Percentiles rank a stretch among this genome's conserved stretches.
These are phyloP conservation scores for Trichoderma polysporum DNA, from an alignment of 2,329 filamentous ascomycete genomes.

Conservation along the genomic window DNA sequence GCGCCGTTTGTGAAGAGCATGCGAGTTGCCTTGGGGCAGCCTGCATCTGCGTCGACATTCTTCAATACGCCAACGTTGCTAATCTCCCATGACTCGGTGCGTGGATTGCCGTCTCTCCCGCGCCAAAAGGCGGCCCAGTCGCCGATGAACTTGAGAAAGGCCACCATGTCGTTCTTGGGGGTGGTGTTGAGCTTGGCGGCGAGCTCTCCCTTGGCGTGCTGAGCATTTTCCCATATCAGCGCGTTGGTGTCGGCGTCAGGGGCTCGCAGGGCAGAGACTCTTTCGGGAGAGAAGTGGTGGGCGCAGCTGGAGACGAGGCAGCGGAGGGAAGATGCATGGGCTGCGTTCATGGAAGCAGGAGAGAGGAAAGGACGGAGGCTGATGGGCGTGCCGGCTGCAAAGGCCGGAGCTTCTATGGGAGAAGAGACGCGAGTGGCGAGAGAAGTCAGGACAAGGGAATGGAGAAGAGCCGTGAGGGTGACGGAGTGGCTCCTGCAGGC, in stretches of 20 bases:
- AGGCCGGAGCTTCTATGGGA: slow-evolving; percentile 32
- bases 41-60: neutral
- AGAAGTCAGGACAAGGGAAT: slow-evolving; percentile 45
- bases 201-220: slow-evolving; percentile 37
- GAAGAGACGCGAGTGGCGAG: slow-evolving; percentile 39
- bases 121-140: slow-evolving; percentile 46
- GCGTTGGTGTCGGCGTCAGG: slow-evolving; percentile 25
- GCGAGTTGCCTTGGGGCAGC: slow-evolving; percentile 31
- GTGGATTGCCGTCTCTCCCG: slow-evolving; percentile 43
- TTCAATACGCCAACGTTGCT: slow-evolving; percentile 53
- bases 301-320: slow-evolving; percentile 41
- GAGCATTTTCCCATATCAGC: slow-evolving; percentile 46
- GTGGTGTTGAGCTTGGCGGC: slow-evolving; percentile 35
- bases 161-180: slow-evolving; percentile 44
- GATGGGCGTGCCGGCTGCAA: slow-evolving; percentile 45
- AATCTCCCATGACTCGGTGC: slow-evolving; percentile 49
- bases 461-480: slow-evolving; percentile 51
- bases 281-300: slow-evolving; percentile 32
- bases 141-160: slow-evolving; percentile 42
- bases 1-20: slow-evolving; percentile 52
- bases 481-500: slow-evolving; percentile 42
- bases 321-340: slow-evolving; percentile 36
- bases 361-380: slow-evolving; percentile 43
- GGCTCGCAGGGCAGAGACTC: slow-evolving; percentile 30
- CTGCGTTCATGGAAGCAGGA: slow-evolving; percentile 27